phyloP scores from a whole-genome alignment of 345 rosid species.

The Pugionium dolabratum region DNA sequence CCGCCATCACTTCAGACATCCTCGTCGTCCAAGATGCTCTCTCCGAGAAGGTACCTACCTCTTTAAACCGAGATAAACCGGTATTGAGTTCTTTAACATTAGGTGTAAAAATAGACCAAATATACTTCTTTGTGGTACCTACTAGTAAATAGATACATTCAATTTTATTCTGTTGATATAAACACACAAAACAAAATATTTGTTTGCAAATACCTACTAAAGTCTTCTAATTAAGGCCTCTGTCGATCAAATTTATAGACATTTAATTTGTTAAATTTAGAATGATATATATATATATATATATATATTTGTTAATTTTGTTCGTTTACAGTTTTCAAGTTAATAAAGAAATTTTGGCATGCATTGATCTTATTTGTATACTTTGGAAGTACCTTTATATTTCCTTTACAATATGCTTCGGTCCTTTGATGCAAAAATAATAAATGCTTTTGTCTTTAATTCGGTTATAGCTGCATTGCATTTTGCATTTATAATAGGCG shows the following conservation, averaged over 20 bases:
- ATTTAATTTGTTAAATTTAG: neutral
- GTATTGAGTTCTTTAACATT: neutral
- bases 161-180: neutral
- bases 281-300: constrained; percentile 1
- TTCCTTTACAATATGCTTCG: neutral
- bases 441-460: constrained; percentile 38
- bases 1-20: constrained; percentile 87
- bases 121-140: neutral
- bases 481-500: constrained; percentile 37
- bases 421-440: constrained; percentile 28
- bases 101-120: neutral
- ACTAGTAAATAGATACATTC: neutral
- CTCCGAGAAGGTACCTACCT: constrained; percentile 77
- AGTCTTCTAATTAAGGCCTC: neutral
- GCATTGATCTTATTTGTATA: neutral
- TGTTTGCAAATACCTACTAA: constrained; percentile 11
- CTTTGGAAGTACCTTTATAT: neutral
- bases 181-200: neutral
- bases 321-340: neutral
- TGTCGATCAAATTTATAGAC: constrained; percentile 8
- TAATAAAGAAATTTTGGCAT: neutral
- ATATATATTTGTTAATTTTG: neutral
- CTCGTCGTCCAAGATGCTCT: constrained; percentile 93
- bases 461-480: constrained; percentile 39
- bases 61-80: constrained; percentile 1